These are phyloP conservation scores for Plicaturopsis crispa DNA, from an alignment of 768 basidiomycete genomes.

Conservation along the genomic window DNA sequence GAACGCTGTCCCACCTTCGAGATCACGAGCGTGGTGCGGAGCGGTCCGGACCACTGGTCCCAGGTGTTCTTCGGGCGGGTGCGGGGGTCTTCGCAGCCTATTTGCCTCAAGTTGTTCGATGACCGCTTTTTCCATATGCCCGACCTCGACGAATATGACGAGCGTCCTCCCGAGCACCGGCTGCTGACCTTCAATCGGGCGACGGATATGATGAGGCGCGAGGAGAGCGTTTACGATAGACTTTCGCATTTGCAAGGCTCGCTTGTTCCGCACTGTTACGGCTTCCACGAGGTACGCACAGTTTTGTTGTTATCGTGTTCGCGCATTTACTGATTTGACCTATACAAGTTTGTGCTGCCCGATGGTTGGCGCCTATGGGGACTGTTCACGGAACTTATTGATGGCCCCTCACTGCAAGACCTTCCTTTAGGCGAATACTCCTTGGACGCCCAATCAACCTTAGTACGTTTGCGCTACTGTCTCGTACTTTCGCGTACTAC, in stretches of 20 bases:
- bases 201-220: conserved; percentile 1
- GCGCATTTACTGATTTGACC: too few species aligned
- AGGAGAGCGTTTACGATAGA: conserved; percentile 1
- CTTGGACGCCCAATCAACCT: too few species aligned
- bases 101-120: conserved; percentile 1
- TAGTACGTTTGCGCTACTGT: too few species aligned
- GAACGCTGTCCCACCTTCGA: too few species aligned
- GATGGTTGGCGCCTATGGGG: too few species aligned
- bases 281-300: conserved; percentile 1
- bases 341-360: too few species aligned
- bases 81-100: neutral
- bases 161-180: neutral
- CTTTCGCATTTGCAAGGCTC: conserved; percentile 2
- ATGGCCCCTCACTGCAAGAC: too few species aligned
- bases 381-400: too few species aligned
- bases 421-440: too few species aligned
- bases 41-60: neutral
- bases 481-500: too few species aligned
- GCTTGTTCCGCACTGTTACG: conserved; percentile 2
- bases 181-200: neutral
- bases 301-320: neutral
- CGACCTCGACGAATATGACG: too few species aligned
- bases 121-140: neutral
- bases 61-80: conserved; percentile 4
- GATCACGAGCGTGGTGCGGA: conserved; percentile 1